Evolutionary conservation across 495 filamentous ascomycete genomes (phyloP).

Genomic region (Hypoxylon crocopeplum): DNA sequence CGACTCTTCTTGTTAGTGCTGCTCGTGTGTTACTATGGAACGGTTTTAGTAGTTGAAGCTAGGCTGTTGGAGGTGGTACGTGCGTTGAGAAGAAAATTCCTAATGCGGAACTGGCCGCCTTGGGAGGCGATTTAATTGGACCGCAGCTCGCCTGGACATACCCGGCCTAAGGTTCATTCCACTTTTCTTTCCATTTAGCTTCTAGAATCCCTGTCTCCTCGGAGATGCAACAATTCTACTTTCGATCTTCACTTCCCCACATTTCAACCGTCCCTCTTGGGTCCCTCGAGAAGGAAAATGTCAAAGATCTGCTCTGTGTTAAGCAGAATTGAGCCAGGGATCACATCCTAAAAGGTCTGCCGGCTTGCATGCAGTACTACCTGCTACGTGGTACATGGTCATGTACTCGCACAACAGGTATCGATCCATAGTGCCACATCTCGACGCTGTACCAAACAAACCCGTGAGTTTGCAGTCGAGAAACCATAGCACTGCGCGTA

Average conservation of each 20-base stretch:
- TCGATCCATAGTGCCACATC: not conserved
- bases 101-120: conserved; percentile 33
- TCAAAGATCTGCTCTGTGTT: conserved; percentile 20
- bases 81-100: conserved; percentile 27
- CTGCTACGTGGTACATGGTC: not conserved
- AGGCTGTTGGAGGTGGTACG: conserved; percentile 10
- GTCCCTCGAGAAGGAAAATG: conserved; percentile 9
- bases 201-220: conserved; percentile 37
- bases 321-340: not conserved
- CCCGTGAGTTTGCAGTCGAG: not conserved
- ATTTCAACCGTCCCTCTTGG: conserved; percentile 12
- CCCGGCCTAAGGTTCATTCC: conserved; percentile 6
- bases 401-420: conserved; percentile 17
- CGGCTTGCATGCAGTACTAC: conserved; percentile 27
- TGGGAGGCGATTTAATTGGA: conserved; percentile 13
- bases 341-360: conserved; percentile 30
- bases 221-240: conserved; percentile 43
- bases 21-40: too few relatives aligned
- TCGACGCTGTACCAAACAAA: conserved; percentile 1
- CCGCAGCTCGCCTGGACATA: conserved; percentile 31
- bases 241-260: conserved; percentile 35
- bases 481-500: conserved; percentile 1
- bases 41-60: too few relatives aligned
- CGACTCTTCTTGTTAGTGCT: too few relatives aligned
- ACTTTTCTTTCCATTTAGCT: conserved; percentile 18